phyloP scores from a whole-genome alignment of 2,329 filamentous ascomycete species.

The Domatiomyces globalis region DNA sequence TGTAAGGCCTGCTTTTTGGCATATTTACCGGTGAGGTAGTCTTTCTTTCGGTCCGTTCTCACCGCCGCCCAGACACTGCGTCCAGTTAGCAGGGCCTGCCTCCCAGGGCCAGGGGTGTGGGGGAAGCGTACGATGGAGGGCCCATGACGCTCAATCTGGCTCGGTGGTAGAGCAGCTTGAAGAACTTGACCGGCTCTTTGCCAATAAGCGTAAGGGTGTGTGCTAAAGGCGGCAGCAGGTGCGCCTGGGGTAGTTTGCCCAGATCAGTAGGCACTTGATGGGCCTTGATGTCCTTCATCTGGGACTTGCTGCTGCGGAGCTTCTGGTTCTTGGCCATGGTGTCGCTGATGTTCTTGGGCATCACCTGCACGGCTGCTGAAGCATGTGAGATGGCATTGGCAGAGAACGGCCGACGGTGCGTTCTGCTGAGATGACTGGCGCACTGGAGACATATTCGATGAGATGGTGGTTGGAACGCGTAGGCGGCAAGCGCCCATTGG shows the following conservation, averaged over 20 bases:
- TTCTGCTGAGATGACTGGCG: neutral
- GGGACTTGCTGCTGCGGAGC: neutral
- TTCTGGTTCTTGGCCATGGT: neutral
- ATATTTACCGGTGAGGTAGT: neutral
- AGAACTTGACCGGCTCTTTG: neutral
- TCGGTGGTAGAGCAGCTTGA: neutral
- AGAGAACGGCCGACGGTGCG: neutral
- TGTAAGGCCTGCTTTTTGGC: neutral
- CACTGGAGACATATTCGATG: neutral
- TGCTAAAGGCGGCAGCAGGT: neutral
- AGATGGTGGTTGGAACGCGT: neutral
- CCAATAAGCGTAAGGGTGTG: neutral
- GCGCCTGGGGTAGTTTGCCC: neutral
- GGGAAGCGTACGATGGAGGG: neutral
- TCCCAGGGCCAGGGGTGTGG: too few relatives aligned
- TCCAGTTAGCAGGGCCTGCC: neutral
- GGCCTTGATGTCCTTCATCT: neutral
- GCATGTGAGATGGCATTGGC: neutral
- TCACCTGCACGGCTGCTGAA: neutral
- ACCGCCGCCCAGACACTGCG: neutral
- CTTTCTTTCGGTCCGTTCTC: neutral
- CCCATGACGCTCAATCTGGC: neutral
- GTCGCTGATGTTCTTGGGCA: neutral
- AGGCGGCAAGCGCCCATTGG: neutral
- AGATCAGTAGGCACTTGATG: neutral